Conservation (phyloP, 192 early-diverging fungal species). For the Phlyctochytrium arcticum region DNA sequence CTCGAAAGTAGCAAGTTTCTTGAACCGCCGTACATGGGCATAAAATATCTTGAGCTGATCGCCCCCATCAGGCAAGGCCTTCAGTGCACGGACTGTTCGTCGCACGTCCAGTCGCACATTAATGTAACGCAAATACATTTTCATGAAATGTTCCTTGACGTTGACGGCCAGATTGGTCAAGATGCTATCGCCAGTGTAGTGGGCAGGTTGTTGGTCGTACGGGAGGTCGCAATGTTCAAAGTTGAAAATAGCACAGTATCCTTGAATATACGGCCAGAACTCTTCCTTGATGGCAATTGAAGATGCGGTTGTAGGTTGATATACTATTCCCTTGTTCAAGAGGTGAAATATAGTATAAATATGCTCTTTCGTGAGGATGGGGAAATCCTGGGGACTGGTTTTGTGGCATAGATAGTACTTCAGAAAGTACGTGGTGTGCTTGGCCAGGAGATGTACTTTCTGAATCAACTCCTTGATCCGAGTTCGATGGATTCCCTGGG, state of each 20-base stretch:
- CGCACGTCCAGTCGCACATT: not conserved
- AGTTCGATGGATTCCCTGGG: not conserved
- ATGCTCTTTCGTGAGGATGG: not conserved
- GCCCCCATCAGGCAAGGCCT: not conserved
- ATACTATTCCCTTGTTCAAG: not conserved
- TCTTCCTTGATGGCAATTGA: not conserved
- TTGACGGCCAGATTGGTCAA: conserved; percentile 8
- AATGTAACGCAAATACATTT: not conserved
- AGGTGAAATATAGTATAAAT: not conserved
- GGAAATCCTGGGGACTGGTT: not conserved
- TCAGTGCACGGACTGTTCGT: not conserved
- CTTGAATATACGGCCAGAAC: not conserved
- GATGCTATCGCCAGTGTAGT: conserved; percentile 4
- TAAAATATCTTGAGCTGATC: not conserved
- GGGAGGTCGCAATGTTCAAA: not conserved
- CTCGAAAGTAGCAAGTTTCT: not conserved
- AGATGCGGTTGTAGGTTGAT: not conserved
- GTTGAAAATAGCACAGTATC: not conserved
- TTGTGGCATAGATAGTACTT: not conserved
- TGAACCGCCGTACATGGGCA: not conserved
- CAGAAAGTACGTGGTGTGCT: not conserved
- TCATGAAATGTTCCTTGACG: conserved; percentile 5
- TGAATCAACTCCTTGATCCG: not conserved
- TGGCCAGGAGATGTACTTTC: not conserved
- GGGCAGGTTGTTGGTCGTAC: conserved; percentile 1